Conservation (phyloP, 805 yeast genomes). For the Wickerhamiella lipophila region DNA sequence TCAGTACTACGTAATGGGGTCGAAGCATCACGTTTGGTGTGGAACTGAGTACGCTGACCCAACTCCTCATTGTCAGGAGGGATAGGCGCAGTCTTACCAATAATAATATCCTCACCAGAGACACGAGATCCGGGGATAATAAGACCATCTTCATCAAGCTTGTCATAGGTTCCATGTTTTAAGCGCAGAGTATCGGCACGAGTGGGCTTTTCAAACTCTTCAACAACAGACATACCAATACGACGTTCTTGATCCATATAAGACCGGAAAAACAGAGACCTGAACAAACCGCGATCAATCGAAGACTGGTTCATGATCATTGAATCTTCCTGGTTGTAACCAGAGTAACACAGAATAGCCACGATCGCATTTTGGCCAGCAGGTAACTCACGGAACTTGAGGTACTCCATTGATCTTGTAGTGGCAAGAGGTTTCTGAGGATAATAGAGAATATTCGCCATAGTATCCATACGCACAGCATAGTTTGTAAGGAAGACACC, state of each 20-base stretch:
- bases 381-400: slow-evolving; percentile 94
- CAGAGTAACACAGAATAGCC: slow-evolving; percentile 95
- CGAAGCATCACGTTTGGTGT: slow-evolving; percentile 96
- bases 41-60: slow-evolving; percentile 97
- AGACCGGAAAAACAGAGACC: slow-evolving; percentile 91
- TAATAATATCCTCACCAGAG: slow-evolving; percentile 96
- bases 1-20: slow-evolving; percentile 95
- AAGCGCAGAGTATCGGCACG: slow-evolving; percentile 87
- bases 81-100: slow-evolving; percentile 97
- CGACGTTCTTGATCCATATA: slow-evolving; percentile 98
- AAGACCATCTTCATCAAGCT: slow-evolving; percentile 94
- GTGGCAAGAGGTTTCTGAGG: slow-evolving; percentile 98
- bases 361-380: slow-evolving; percentile 99
- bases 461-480: slow-evolving; percentile 95
- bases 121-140: slow-evolving; percentile 98
- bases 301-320: slow-evolving; percentile 99
- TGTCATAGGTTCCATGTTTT: slow-evolving; percentile 97
- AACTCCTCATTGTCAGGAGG: slow-evolving; percentile 98
- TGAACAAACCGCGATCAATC: slow-evolving; percentile 89
- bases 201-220: slow-evolving; percentile 94
- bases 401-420: slow-evolving; percentile 92
- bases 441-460: slow-evolving; percentile 94
- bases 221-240: slow-evolving; percentile 96
- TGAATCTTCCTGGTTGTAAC: slow-evolving; percentile 99
- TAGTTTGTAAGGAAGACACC: slow-evolving; percentile 95